Conservation (phyloP, 805 yeast genomes). For the Zygosaccharomyces gambellarensis region DNA sequence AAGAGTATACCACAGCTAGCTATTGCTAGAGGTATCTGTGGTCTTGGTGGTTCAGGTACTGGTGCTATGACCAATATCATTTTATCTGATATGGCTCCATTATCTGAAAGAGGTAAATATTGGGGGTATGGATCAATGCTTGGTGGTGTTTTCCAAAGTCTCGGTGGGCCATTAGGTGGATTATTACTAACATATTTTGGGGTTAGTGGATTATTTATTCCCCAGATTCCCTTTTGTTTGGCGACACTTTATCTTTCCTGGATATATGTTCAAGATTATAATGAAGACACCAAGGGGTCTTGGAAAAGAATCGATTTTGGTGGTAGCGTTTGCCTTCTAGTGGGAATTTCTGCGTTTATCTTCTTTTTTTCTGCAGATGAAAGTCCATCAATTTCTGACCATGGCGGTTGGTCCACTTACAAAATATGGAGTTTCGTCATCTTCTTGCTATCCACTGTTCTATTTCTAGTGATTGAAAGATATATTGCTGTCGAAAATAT, state of each 20-base stretch:
- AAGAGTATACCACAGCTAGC: constrained; percentile 42
- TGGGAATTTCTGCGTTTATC: constrained; percentile 35
- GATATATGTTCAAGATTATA: constrained; percentile 35
- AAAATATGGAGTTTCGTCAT: constrained; percentile 9
- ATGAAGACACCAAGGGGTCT: constrained; percentile 30
- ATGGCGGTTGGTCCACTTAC: constrained; percentile 8
- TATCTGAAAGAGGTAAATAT: constrained; percentile 48
- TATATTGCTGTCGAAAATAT: constrained; percentile 38
- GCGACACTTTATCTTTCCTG: constrained; percentile 25
- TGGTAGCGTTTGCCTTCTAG: constrained; percentile 38
- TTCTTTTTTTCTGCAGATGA: constrained; percentile 33
- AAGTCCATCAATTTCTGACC: constrained; percentile 1
- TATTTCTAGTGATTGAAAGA: constrained; percentile 36
- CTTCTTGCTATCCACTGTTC: constrained; percentile 13
- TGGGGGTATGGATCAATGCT: constrained; percentile 46
- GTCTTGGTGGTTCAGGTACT: constrained; percentile 56
- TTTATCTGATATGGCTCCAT: constrained; percentile 51
- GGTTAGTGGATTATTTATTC: constrained; percentile 43
- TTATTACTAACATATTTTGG: constrained; percentile 37
- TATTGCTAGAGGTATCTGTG: constrained; percentile 50
- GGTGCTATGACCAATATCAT: constrained; percentile 48
- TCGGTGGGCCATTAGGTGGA: constrained; percentile 45
- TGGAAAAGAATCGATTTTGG: constrained; percentile 38
- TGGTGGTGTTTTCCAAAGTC: constrained; percentile 38
- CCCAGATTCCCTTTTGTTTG: constrained; percentile 39